These are phyloP conservation scores for Colletotrichum agaves DNA, from an alignment of 2,329 filamentous ascomycete species.

Conservation along the genomic window DNA sequence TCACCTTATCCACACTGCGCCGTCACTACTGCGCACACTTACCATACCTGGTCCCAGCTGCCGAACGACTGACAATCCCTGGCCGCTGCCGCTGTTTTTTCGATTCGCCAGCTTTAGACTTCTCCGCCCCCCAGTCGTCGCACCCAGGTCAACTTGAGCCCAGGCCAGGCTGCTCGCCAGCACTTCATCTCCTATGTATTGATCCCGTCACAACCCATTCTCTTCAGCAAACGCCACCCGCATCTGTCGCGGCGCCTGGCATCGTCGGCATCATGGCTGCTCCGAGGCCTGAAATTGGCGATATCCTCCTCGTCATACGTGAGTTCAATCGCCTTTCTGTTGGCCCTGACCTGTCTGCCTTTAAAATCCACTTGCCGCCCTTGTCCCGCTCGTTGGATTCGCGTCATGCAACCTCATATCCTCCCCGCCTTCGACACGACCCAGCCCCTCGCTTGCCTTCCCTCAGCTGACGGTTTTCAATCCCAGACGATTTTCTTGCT, in stretches of 20 bases:
- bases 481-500: constrained; percentile 87
- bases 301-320: constrained; percentile 78
- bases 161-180: constrained; percentile 35
- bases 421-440: constrained; percentile 27
- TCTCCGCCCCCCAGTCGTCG: constrained; percentile 21
- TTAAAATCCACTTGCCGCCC: constrained; percentile 11
- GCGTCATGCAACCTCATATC: constrained; percentile 24
- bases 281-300: constrained; percentile 69
- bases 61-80: constrained; percentile 34
- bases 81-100: constrained; percentile 29
- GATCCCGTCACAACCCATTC: constrained; percentile 34
- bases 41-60: constrained; percentile 31
- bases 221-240: constrained; percentile 38
- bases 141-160: constrained; percentile 33
- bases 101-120: constrained; percentile 25
- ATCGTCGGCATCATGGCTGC: constrained; percentile 54
- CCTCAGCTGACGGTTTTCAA: constrained; percentile 13
- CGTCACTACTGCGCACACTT: constrained; percentile 22
- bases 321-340: constrained; percentile 50
- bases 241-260: constrained; percentile 35
- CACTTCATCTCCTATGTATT: constrained; percentile 37
- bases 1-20: constrained; percentile 27
- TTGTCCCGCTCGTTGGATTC: constrained; percentile 16
- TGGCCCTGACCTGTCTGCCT: constrained; percentile 4
- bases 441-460: neutral